Conservation (phyloP, 352 stramenopile species). For the Phytophthora litchii region DNA sequence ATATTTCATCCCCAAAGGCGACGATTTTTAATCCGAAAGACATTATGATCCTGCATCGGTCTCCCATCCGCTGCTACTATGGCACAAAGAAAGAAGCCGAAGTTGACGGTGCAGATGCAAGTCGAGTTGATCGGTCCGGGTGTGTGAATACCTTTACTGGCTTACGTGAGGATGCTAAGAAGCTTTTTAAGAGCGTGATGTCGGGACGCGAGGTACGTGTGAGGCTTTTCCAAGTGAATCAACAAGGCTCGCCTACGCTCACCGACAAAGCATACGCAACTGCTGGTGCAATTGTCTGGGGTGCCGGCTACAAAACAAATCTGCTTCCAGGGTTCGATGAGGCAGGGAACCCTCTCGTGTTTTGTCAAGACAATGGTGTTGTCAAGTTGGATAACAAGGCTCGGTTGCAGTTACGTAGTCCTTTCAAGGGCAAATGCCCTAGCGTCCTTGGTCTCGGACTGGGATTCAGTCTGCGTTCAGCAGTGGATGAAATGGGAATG, state of each 20-base stretch:
- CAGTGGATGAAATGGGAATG: constrained; percentile 79
- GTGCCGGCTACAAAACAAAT: constrained; percentile 78
- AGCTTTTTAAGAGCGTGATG: constrained; percentile 70
- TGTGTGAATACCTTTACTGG: constrained; percentile 89
- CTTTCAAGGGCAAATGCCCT: constrained; percentile 23
- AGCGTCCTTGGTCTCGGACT: constrained; percentile 74
- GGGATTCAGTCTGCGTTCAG: constrained; percentile 77
- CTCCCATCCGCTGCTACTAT: constrained; percentile 83
- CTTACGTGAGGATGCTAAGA: constrained; percentile 83
- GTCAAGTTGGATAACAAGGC: constrained; percentile 71
- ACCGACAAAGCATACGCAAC: constrained; percentile 70
- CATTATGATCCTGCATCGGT: constrained; percentile 84
- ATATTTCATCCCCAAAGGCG: constrained; percentile 11
- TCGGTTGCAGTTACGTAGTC: constrained; percentile 39
- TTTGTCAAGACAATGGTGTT: constrained; percentile 64
- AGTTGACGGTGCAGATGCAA: constrained; percentile 61
- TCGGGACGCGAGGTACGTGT: constrained; percentile 64
- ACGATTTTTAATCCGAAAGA: constrained; percentile 65
- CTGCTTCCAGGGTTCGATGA: constrained; percentile 59
- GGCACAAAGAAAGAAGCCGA: constrained; percentile 79
- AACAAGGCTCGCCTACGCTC: constrained; percentile 57
- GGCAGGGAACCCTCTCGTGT: constrained; percentile 45
- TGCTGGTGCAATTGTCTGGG: constrained; percentile 81
- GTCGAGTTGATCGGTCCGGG: constrained; percentile 60
- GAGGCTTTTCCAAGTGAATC: constrained; percentile 77